Base-by-base conservation (phyloP, 2,329 filamentous ascomycete species). In the Fusarium caatingaense region DNA sequence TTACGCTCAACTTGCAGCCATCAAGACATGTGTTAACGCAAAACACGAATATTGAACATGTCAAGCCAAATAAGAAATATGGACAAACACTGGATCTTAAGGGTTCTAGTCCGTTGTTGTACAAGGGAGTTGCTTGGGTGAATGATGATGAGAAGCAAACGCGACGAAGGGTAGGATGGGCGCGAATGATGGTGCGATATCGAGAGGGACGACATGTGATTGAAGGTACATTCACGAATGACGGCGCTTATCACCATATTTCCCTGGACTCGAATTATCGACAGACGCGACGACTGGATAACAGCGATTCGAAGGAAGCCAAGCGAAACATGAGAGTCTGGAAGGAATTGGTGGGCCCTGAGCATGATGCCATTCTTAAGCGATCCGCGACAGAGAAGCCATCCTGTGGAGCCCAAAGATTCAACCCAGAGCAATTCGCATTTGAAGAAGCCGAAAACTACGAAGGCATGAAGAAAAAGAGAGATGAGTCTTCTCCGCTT, bases 211-310 rank as follows among this genome's bases (percentile, higher is more conserved):
- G 32, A 18, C 44, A 61, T 11, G 21, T 69, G 0, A 55, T 74
- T 5, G 72, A 74, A 2, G 72, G 72, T 2, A 70, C 69, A 1
- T 74, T 72, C 13, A 74, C 51, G 16, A 56, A 72, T 21, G 51
- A 60, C 4, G 51, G 60, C n/a, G 45, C 60, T 1, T 53, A 63
- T 9, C 64, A 67, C 4, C 69, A 74, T 16, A 64, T 74, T 8
- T 60, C 71, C 2, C 25, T 69, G 1, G 69, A 66, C 11, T 72
- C 72, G 2, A 67, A 61, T 25, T 55, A 66, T 16, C 46, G 61
- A n/a, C 53, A 41, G n/a, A 34, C 34, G 3, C 56, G 48, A 21
- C 28, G 32, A 13, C 27, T n/a, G 0, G n/a, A 40, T 1, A 45
- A 49, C 0, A 45, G 20, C 0, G 16, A 40, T 2, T 3, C 21